These are phyloP conservation scores for carrot (Daucus carota) DNA, from an alignment of 129 eudicot species.

Conservation along the genomic window DNA sequence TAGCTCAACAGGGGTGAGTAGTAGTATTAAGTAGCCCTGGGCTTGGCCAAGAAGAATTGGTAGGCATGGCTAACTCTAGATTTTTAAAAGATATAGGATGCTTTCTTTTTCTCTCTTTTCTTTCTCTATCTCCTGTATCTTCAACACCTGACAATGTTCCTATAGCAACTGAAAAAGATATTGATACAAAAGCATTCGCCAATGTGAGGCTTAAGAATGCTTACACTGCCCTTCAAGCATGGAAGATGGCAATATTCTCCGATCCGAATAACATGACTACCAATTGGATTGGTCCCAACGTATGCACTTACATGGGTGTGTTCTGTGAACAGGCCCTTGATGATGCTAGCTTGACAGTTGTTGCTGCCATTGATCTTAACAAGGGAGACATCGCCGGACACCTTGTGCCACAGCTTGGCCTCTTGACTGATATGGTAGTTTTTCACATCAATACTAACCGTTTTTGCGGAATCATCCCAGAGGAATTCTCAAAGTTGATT, in stretches of 20 bases:
- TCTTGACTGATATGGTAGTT: slow-evolving; percentile 52
- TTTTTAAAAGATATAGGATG: slow-evolving; percentile 44
- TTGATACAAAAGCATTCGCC: slow-evolving; percentile 29
- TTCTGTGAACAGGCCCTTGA: slow-evolving; percentile 49
- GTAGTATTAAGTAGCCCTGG: slow-evolving; percentile 40
- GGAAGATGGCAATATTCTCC: slow-evolving; percentile 63
- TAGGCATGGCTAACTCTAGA: slow-evolving; percentile 25
- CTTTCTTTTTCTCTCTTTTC: slow-evolving; percentile 29
- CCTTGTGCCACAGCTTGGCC: slow-evolving; percentile 55
- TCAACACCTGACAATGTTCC: slow-evolving; percentile 21
- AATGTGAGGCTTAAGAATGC: slow-evolving; percentile 51
- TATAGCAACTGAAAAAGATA: slow-evolving; percentile 18
- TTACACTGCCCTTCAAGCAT: slow-evolving; percentile 57
- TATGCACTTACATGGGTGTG: slow-evolving; percentile 59
- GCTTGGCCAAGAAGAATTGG: slow-evolving; percentile 24
- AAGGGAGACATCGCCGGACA: slow-evolving; percentile 74
- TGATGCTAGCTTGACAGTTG: slow-evolving; percentile 36
- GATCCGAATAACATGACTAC: slow-evolving; percentile 53
- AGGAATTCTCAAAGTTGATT: slow-evolving; percentile 31
- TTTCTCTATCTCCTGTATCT: slow-evolving; percentile 22
- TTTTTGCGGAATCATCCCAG: slow-evolving; percentile 66
- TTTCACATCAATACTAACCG: slow-evolving; percentile 75
- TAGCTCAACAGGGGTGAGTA: slow-evolving; percentile 11
- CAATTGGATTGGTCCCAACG: slow-evolving; percentile 71
- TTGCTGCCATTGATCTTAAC: slow-evolving; percentile 63